Evolutionary conservation across 192 early-diverging fungal genomes (phyloP), one percentile per base, ranked within the genome.

Genomic region (Physocladia obscura): DNA sequence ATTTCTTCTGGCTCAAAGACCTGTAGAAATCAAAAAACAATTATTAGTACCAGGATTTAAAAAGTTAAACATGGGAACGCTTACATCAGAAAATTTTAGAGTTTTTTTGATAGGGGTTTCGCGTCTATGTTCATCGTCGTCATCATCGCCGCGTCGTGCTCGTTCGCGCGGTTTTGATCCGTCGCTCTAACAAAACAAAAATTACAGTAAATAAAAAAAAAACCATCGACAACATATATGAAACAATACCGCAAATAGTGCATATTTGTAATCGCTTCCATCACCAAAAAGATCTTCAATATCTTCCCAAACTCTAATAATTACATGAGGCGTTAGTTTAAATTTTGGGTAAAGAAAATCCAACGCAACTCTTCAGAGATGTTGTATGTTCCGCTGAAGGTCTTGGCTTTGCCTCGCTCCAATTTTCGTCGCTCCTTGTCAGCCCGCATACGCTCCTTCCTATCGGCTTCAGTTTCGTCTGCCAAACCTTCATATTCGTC

Each of bases 221-320:
- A 13, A 15, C 19, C 32, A 60, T 74, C 67, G 64, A 47, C 30
- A 56, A 1, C 0, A 29, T 49, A 34, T 37, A 15, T 32, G 27
- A 56, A 19, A 32, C 24, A 44, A 26, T 39, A 77, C 69, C 13
- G 52, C 67, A 77, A 67, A 76, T 79, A 84, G 77, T 74, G 90
- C 91, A 65, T 84, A 91, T 17, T 82, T 88, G 67, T 98, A 98
- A 38, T 98, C 94, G n/a, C 78, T 85, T 69, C 93, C 94, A 61
- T 90, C 91, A 30, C 94, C 96, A 81, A 98, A 96, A n/a, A 96
- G 88, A 59, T 93, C 90, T 49, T 91, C 86, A 72, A 92, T 86
- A 67, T 95, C 91, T 47, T 82, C 76, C 85, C 89, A 88, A 31
- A 86, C 82, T 34, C 84, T 87, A 32, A 29, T 6, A 21, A 74